Conservation (phyloP, 495 filamentous ascomycete species). For the Hyaloscypha bicolor region DNA sequence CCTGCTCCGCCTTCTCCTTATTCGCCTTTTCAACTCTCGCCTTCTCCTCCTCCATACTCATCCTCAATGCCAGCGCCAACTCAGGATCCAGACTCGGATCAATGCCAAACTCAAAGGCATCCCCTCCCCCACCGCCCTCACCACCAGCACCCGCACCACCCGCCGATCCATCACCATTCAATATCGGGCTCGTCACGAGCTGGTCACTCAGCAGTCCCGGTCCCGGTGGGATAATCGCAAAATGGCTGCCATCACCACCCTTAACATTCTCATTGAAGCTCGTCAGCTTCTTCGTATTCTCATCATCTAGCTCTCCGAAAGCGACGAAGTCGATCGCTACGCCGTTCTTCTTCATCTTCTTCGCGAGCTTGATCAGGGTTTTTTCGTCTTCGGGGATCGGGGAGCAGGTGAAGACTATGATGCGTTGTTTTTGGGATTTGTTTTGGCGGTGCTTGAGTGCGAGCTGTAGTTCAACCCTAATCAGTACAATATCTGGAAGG, state of each 20-base stretch:
- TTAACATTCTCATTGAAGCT: slow-evolving; percentile 93
- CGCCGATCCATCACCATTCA: slow-evolving; percentile 70
- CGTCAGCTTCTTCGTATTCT: slow-evolving; percentile 87
- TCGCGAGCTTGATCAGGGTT: slow-evolving; percentile 83
- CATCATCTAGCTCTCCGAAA: slow-evolving; percentile 90
- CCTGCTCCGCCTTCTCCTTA: slow-evolving; percentile 67
- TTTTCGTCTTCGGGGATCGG: slow-evolving; percentile 89
- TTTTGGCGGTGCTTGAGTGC: slow-evolving; percentile 99
- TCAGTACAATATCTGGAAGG: not conserved
- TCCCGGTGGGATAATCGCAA: slow-evolving; percentile 89
- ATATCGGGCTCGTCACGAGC: slow-evolving; percentile 87
- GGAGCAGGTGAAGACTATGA: slow-evolving; percentile 94
- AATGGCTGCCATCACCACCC: slow-evolving; percentile 82
- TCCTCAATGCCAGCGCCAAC: slow-evolving; percentile 89
- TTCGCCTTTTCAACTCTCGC: slow-evolving; percentile 84
- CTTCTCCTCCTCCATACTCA: slow-evolving; percentile 98
- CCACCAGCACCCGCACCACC: slow-evolving; percentile 49
- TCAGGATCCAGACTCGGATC: slow-evolving; percentile 87
- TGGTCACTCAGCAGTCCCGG: slow-evolving; percentile 89
- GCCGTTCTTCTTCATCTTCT: slow-evolving; percentile 97
- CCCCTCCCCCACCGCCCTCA: slow-evolving; percentile 58
- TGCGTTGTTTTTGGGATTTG: slow-evolving; percentile 91
- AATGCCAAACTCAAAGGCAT: slow-evolving; percentile 70
- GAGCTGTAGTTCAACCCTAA: slow-evolving; percentile 54
- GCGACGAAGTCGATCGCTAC: slow-evolving; percentile 90